Base-by-base conservation (phyloP, 129 eudicot species). In the Deinandra increscens region DNA sequence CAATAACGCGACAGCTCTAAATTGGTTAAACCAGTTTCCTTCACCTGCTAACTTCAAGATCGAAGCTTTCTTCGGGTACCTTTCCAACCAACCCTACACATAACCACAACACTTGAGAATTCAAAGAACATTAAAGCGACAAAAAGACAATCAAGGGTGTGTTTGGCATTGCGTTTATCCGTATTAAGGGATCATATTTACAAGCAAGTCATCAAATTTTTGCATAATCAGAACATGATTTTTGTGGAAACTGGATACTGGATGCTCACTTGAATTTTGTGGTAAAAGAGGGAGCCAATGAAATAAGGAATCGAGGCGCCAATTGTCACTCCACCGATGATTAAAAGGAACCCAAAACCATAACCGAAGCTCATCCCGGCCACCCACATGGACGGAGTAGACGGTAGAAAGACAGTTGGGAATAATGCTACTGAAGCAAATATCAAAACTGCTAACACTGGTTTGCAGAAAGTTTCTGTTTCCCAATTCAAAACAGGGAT, bases 281-380 rank as follows among this genome's bases (percentile, higher is more conserved):
- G 85, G 68, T 89, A 78, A 75, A 93, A 88, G 8, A 89, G 77
- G 54, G 86, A 83, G 55, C 97, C 95, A 12, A 87, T 68, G 78
- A 93, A 78, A 75, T 84, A 93, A 4, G 98, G 98, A 80, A 93
- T 41, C 7, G 97, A 84, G 14, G 84, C 81, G 36, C 98, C 97
- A 54, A 93, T 81, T 12, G 69, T 50, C 15, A 80, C 87, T 58
- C 81, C 96, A 41, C 78, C 76, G 59, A 89, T 83, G 75, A 82
- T 86, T 23, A 88, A 49, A 54, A 88, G 83, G 67, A 88, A 93
- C 36, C 96, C 98, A 20, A 66, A 85, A 48, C 96, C 95, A 62
- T 93, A 93, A 64, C 97, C 98, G 68, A 93, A 93, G 50, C 88
- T 93, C 96, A 93, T 89, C 66, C 96, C 98, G 13, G 98, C 98